Evolutionary conservation across 2,329 filamentous ascomycete genomes (phyloP).

Genomic region (Penicillium capsulatum): DNA sequence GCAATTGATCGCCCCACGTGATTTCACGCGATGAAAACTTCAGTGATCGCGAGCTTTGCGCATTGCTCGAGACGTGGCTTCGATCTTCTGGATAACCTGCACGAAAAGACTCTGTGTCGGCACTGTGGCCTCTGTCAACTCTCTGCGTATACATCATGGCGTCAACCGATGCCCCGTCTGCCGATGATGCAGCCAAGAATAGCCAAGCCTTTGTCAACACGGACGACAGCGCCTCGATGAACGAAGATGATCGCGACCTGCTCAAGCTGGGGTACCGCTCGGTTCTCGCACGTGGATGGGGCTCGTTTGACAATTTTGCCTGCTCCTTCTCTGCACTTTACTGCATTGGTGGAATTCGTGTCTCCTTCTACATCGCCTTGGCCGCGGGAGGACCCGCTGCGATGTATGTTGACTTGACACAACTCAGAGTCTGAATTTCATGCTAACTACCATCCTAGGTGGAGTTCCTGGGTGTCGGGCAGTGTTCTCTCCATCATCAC

Average conservation of each 20-base stretch:
- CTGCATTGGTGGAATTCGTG: slow-evolving; percentile 27
- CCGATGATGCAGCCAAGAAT: slow-evolving; percentile 7
- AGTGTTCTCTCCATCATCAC: slow-evolving; percentile 25
- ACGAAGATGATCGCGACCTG: slow-evolving; percentile 27
- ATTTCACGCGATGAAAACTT: slow-evolving; percentile 1
- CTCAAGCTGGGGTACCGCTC: slow-evolving; percentile 25
- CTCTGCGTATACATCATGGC: slow-evolving; percentile 5
- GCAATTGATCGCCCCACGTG: slow-evolving; percentile 13
- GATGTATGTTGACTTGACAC: slow-evolving; percentile 11
- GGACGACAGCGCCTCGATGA: slow-evolving; percentile 12
- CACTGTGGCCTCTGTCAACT: too few species aligned
- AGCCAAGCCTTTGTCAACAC: slow-evolving; percentile 6
- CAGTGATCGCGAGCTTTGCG: not conserved
- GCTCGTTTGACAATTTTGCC: slow-evolving; percentile 27
- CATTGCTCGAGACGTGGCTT: not conserved
- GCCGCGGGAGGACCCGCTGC: slow-evolving; percentile 25
- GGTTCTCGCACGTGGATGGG: slow-evolving; percentile 25
- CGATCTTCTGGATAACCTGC: not conserved
- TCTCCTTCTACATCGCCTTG: slow-evolving; percentile 27
- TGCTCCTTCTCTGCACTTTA: slow-evolving; percentile 29
- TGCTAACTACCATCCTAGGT: slow-evolving; percentile 12
- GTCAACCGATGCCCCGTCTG: slow-evolving; percentile 2
- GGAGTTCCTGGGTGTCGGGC: slow-evolving; percentile 24
- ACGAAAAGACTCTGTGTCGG: too few species aligned
- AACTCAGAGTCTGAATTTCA: not conserved